Evolutionary conservation across 768 basidiomycete genomes (phyloP).

Genomic region (Harrya chromipes): DNA sequence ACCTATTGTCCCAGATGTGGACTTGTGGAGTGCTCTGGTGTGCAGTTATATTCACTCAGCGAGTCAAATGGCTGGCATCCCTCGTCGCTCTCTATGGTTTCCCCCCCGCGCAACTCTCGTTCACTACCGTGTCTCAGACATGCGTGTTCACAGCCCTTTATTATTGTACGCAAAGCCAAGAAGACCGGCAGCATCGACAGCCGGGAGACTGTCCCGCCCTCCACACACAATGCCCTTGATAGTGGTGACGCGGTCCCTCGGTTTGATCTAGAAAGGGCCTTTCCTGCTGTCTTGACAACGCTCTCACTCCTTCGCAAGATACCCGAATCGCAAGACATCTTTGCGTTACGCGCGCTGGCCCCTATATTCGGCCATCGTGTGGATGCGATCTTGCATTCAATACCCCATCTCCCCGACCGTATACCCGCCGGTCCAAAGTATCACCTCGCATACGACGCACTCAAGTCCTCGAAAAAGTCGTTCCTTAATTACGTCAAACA

Average conservation of each 20-base stretch:
- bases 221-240: slow-evolving; percentile 12
- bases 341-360: slow-evolving; percentile 28
- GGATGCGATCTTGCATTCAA: slow-evolving; percentile 27
- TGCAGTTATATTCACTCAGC: neutral
- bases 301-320: slow-evolving; percentile 26
- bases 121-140: slow-evolving; percentile 11
- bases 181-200: slow-evolving; percentile 26
- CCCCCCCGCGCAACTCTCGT: slow-evolving; percentile 1
- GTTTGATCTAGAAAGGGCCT: slow-evolving; percentile 34
- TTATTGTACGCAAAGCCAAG: neutral
- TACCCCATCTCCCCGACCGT: slow-evolving; percentile 21
- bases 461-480: slow-evolving; percentile 20
- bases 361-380: slow-evolving; percentile 24
- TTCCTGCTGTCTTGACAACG: slow-evolving; percentile 35
- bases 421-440: slow-evolving; percentile 22
- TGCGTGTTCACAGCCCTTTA: neutral
- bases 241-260: slow-evolving; percentile 6
- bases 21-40: neutral
- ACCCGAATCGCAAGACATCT: slow-evolving; percentile 22
- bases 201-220: slow-evolving; percentile 24
- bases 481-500: slow-evolving; percentile 22
- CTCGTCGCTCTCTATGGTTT: slow-evolving; percentile 14
- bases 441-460: slow-evolving; percentile 16
- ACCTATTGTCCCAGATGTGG: slow-evolving; percentile 22
- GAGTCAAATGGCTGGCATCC: too few relatives aligned